These are phyloP conservation scores for Hypoxylon sp. DNA, from an alignment of 2,329 filamentous ascomycete genomes.

Conservation along the genomic window DNA sequence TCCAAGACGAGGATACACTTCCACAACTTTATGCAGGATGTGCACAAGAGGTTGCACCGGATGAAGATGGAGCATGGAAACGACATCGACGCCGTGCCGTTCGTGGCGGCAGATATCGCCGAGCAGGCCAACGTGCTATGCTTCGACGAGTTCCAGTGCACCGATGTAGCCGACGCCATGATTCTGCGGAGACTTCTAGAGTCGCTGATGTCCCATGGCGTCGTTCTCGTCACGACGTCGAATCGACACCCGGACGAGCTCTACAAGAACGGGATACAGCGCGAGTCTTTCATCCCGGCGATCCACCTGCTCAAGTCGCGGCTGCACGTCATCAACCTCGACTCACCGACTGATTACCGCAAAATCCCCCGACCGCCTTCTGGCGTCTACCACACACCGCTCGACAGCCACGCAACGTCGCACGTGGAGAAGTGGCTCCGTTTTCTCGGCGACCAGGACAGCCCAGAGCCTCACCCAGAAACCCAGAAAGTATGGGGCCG, in stretches of 20 bases:
- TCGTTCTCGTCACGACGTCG: slow-evolving; percentile 93
- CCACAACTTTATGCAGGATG: slow-evolving; percentile 99
- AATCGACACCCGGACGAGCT: slow-evolving; percentile 96
- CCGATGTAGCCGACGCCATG: slow-evolving; percentile 98
- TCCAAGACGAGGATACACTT: slow-evolving; percentile 96
- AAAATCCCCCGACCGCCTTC: slow-evolving; percentile 94
- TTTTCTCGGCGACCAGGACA: slow-evolving; percentile 85
- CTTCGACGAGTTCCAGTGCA: slow-evolving; percentile 99
- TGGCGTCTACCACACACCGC: slow-evolving; percentile 90
- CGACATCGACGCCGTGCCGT: slow-evolving; percentile 88
- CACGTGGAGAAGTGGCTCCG: slow-evolving; percentile 96
- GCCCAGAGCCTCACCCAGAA: slow-evolving; percentile 77
- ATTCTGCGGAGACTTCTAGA: slow-evolving; percentile 89
- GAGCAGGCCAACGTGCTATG: slow-evolving; percentile 85
- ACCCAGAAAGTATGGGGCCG: slow-evolving; percentile 91
- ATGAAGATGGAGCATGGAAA: slow-evolving; percentile 90
- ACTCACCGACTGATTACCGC: slow-evolving; percentile 95
- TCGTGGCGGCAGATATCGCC: slow-evolving; percentile 94
- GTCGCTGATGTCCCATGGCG: slow-evolving; percentile 93
- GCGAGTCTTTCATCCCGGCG: slow-evolving; percentile 92
- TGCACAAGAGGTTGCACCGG: slow-evolving; percentile 88
- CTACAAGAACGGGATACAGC: slow-evolving; percentile 97
- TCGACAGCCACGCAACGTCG: slow-evolving; percentile 76
- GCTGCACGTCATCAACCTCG: slow-evolving; percentile 89
- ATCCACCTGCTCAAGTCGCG: slow-evolving; percentile 88